A percentile compares a stretch with the other conserved stretches of the same genome.
Conservation (phyloP, 192 early-diverging fungal genomes). For the Mortierella hygrophila region DNA sequence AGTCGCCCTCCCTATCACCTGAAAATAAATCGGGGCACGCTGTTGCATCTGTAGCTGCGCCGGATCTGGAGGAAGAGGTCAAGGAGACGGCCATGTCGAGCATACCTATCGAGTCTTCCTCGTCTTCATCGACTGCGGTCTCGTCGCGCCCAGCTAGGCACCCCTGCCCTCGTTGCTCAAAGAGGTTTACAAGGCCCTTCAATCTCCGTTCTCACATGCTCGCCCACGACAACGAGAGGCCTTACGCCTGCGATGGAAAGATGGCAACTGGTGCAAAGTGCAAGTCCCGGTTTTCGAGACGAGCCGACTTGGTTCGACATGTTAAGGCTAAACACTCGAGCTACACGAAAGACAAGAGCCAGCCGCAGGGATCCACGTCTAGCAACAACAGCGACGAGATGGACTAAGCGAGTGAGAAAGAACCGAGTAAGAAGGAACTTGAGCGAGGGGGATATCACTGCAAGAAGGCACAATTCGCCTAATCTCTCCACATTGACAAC, state of each 20-base stretch:
- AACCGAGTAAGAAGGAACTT: background rate
- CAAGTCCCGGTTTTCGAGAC: constrained; percentile 15
- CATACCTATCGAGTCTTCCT: background rate
- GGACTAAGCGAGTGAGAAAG: background rate
- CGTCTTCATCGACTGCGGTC: background rate
- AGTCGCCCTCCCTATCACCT: background rate
- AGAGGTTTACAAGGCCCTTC: constrained; percentile 28
- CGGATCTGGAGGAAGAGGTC: background rate
- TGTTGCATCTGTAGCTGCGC: background rate
- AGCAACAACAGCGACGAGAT: background rate
- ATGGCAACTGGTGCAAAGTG: constrained; percentile 7
- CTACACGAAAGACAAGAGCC: background rate
- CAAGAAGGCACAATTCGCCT: background rate
- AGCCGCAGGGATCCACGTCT: background rate
- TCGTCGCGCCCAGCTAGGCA: background rate
- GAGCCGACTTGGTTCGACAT: constrained; percentile 32
- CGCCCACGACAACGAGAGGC: constrained; percentile 14
- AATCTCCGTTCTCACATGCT: constrained; percentile 37
- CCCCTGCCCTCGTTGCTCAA: constrained; percentile 6
- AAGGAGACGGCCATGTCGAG: background rate
- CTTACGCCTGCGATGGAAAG: constrained; percentile 14
- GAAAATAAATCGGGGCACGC: background rate
- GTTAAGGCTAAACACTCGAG: constrained; percentile 16
- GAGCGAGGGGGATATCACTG: background rate
- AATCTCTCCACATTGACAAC: background rate